These are phyloP conservation scores for Alternaria atra DNA, from an alignment of 2,329 filamentous ascomycete species.

Conservation along the genomic window DNA sequence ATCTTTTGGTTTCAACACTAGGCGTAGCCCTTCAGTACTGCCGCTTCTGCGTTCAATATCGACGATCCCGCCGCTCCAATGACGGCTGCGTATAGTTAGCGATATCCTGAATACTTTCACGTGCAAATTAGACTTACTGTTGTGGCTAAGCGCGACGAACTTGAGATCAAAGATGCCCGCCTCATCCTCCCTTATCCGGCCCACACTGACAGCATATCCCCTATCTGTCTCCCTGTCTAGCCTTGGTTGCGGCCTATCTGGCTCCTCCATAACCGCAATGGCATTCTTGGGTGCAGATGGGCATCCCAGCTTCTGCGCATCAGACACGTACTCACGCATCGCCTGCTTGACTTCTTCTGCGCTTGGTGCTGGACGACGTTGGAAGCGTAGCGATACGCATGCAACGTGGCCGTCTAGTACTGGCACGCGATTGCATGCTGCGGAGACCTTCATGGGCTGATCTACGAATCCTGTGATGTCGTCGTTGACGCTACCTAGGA, in stretches of 20 bases:
- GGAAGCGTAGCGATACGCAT: slow-evolving; percentile 89
- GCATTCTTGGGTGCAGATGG: slow-evolving; percentile 83
- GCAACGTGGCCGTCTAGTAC: slow-evolving; percentile 95
- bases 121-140: slow-evolving; percentile 59
- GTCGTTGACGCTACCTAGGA: slow-evolving; percentile 78
- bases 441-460: slow-evolving; percentile 80
- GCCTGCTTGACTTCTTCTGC: slow-evolving; percentile 81
- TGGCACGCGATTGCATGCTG: slow-evolving; percentile 91
- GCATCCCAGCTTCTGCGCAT: slow-evolving; percentile 84
- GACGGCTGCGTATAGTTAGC: slow-evolving; percentile 64
- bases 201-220: slow-evolving; percentile 92
- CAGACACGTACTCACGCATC: slow-evolving; percentile 80
- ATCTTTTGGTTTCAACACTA: slow-evolving; percentile 12
- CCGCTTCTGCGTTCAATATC: slow-evolving; percentile 92
- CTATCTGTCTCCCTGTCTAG: slow-evolving; percentile 85
- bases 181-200: slow-evolving; percentile 84
- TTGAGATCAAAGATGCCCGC: slow-evolving; percentile 92
- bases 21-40: slow-evolving; percentile 86
- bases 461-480: slow-evolving; percentile 79
- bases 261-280: slow-evolving; percentile 89
- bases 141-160: slow-evolving; percentile 92
- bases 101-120: slow-evolving; percentile 32
- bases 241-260: slow-evolving; percentile 88
- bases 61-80: slow-evolving; percentile 96
- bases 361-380: slow-evolving; percentile 75